These are phyloP conservation scores for Flagelloscypha sp. DNA, from an alignment of 768 basidiomycete genomes.

Conservation along the genomic window DNA sequence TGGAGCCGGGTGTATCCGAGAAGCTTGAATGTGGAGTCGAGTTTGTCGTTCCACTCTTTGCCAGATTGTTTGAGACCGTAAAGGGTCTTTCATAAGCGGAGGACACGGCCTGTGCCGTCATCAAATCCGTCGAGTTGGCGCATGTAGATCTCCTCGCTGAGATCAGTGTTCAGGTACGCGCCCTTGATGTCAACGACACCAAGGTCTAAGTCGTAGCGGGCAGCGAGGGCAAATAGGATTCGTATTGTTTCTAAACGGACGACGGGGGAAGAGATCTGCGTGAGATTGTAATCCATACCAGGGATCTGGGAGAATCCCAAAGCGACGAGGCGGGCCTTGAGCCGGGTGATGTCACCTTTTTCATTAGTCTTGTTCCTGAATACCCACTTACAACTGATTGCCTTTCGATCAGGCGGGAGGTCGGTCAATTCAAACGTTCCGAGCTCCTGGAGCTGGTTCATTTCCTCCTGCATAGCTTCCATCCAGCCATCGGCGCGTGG, in stretches of 20 bases:
- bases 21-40: slow-evolving; percentile 10
- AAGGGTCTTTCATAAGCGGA: slow-evolving; percentile 18
- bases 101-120: slow-evolving; percentile 17
- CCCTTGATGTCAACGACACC: slow-evolving; percentile 32
- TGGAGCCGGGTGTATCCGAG: slow-evolving; percentile 11
- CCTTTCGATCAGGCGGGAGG: slow-evolving; percentile 14
- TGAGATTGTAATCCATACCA: slow-evolving; percentile 25
- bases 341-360: slow-evolving; percentile 19
- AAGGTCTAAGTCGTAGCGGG: slow-evolving; percentile 24
- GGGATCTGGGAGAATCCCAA: slow-evolving; percentile 28
- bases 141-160: slow-evolving; percentile 32
- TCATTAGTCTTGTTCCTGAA: slow-evolving; percentile 26
- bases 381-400: slow-evolving; percentile 24
- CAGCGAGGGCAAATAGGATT: slow-evolving; percentile 26
- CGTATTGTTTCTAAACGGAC: slow-evolving; percentile 22
- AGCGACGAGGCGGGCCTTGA: slow-evolving; percentile 26
- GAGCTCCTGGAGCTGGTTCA: slow-evolving; percentile 20
- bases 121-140: slow-evolving; percentile 25
- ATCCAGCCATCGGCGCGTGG: neutral
- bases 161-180: slow-evolving; percentile 22
- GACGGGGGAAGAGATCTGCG: slow-evolving; percentile 21
- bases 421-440: slow-evolving; percentile 21
- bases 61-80: slow-evolving; percentile 30
- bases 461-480: neutral
- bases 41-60: slow-evolving; percentile 20